Evolutionary conservation across 345 rosid species (phyloP), one percentile per base, ranked within the genome.

Genomic region (Xanthoceras sorbifolium): DNA sequence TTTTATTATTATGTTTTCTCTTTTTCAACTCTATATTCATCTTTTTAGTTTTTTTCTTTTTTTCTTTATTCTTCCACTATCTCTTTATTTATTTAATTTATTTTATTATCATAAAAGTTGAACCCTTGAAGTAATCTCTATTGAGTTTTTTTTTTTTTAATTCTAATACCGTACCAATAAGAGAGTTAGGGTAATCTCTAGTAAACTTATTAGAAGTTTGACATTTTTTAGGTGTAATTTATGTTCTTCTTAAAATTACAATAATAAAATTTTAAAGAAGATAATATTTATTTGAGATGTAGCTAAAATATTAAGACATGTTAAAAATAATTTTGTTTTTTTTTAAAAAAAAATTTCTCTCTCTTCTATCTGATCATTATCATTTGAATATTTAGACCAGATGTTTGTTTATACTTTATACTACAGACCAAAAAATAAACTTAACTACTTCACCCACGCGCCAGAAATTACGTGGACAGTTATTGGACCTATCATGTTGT

Each of bases 321-420:
- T 7, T 20, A n/a, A 54, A 54, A 54, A 6, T 17, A 18, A 25
- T 48, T 26, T 3, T 12, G 25, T 4, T 17, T 50, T 3, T 6
- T 23, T 5, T 0, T 42, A 17, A 4, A 5, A 36, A 36, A 5
- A 36, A 1, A 5, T 40, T 8, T 28, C n/a, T 54, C 29, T 52
- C 29, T 60, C 71, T 54, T 60, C 50, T 40, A 23, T 69, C 74
- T 31, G 74, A 67, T 71, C 67, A 44, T 55, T 29, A 69, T 75
- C 78, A 36, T 31, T 46, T 76, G 74, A 78, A 76, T 31, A 61
- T 74, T 44, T 38, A 61, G 76, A 76, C 86, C 82, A 64, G 65
- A 76, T 59, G 77, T 69, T 79, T 78, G 67, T 73, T 70, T 18
- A 54, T 10, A 38, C 9, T 73, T 70, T 18, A 54, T 10, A 38